phyloP scores from a whole-genome alignment of 169 alveolate genomes.

The Plasmodium adleri region DNA sequence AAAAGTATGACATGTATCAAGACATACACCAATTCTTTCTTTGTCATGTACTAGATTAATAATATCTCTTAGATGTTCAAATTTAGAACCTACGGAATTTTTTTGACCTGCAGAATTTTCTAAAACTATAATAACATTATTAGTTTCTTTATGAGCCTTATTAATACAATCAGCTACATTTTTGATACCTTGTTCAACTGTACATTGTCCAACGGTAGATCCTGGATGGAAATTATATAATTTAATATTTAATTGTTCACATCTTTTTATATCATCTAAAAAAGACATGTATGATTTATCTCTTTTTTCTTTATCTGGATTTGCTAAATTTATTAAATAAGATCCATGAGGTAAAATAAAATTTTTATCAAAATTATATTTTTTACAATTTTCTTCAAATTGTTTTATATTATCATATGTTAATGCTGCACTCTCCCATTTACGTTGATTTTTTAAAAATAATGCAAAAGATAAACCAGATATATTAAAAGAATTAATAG shows the following conservation, averaged over 20 bases:
- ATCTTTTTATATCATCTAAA: slow-evolving; percentile 90
- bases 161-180: slow-evolving; percentile 88
- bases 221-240: slow-evolving; percentile 93
- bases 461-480: slow-evolving; percentile 91
- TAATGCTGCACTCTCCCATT: slow-evolving; percentile 91
- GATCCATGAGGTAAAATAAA: slow-evolving; percentile 92
- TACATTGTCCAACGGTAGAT: slow-evolving; percentile 88
- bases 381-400: slow-evolving; percentile 81
- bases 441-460: slow-evolving; percentile 91
- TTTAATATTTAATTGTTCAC: slow-evolving; percentile 89
- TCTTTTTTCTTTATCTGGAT: slow-evolving; percentile 91
- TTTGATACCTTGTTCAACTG: slow-evolving; percentile 84
- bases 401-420: slow-evolving; percentile 79
- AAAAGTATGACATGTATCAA: slow-evolving; percentile 93
- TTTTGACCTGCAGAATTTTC: slow-evolving; percentile 94
- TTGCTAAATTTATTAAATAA: slow-evolving; percentile 91
- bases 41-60: slow-evolving; percentile 86
- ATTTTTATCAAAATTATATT: slow-evolving; percentile 78
- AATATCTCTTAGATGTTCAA: slow-evolving; percentile 90
- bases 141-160: slow-evolving; percentile 87
- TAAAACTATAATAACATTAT: slow-evolving; percentile 86
- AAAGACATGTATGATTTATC: slow-evolving; percentile 87
- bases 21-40: slow-evolving; percentile 91
- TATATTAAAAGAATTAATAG: slow-evolving; percentile 85
- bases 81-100: slow-evolving; percentile 89